Evolutionary conservation across 768 basidiomycete genomes (phyloP), one percentile per base, ranked within the genome.

Genomic region (Tulasnella sp.): DNA sequence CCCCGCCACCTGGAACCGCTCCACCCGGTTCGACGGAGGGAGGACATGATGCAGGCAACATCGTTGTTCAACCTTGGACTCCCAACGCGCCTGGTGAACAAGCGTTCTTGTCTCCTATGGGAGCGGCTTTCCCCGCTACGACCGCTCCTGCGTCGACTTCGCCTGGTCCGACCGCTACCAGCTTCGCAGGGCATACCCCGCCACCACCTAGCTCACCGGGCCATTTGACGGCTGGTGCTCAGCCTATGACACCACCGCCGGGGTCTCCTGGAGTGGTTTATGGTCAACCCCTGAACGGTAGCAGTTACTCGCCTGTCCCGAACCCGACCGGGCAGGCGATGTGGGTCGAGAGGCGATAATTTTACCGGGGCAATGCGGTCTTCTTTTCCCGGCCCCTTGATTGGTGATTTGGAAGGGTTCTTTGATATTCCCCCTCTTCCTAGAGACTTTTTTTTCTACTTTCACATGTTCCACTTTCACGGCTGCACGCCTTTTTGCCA

Each of bases 71-170:
- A 24, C 78, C 78, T 21, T 74, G 68, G 78, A 9, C 8, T 19
- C 78, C 68, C 27, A 71, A 42, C 38, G 68, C 19, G 6, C 62
- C 44, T 42, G 62, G 10, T 2, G 78, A 79, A 21, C 40, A 79
- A 39, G 71, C 78, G 52, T 79, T 79, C 78, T 39, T 79, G 68
- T 71, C 78, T 16, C 78, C 76, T 21, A 77, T 52, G 19, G 56
- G 76, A 34, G 48, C 19, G 56, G 39, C 58, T 3, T 77, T 77
- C 56, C 48, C 48, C 39, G 27, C 36, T 31, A 10, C 12, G 7
- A 27, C 36, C 34, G 31, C 18, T 40, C 10, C 42, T 46, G 7
- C n/a, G 75, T 1, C 36, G 19, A 39, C 36, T 27, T 36, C 48
- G 7, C 76, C 76, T 52, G 34, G n/a, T 31, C 58, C 48, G 39